A percentile compares a stretch with the other conserved stretches of the same genome.
These are phyloP conservation scores for Stephanodiscus minutulus DNA, from an alignment of 108 stramenopile genomes.

Conservation along the genomic window DNA sequence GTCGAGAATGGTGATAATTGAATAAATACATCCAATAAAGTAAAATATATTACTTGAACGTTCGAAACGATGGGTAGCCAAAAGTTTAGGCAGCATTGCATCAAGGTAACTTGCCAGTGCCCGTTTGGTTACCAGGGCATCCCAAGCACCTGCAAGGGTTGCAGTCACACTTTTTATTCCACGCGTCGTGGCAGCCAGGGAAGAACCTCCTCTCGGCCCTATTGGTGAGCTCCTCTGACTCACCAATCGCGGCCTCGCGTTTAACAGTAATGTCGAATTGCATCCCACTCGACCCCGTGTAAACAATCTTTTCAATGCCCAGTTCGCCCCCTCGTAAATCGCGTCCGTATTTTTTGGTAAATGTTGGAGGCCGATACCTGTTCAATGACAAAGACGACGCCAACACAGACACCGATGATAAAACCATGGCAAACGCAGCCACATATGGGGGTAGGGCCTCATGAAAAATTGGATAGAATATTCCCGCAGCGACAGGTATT, in stretches of 20 bases:
- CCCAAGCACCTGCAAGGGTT: slow-evolving; percentile 41
- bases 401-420: slow-evolving; percentile 73
- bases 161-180: slow-evolving; percentile 40
- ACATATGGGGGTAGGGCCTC: slow-evolving; percentile 65
- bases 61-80: no score
- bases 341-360: slow-evolving; percentile 53
- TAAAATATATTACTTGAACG: no score
- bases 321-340: slow-evolving; percentile 38
- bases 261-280: slow-evolving; percentile 29
- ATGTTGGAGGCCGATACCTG: slow-evolving; percentile 52
- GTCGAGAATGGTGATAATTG: background rate
- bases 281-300: slow-evolving; percentile 17
- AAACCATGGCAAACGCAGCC: slow-evolving; percentile 83
- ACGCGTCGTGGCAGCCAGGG: slow-evolving; percentile 36
- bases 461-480: slow-evolving; percentile 73
- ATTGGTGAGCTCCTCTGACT: slow-evolving; percentile 29
- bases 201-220: slow-evolving; percentile 4
- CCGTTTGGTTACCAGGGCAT: slow-evolving; percentile 13
- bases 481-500: slow-evolving; percentile 88
- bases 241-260: slow-evolving; percentile 42
- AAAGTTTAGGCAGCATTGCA: no score
- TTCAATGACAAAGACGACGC: slow-evolving; percentile 49
- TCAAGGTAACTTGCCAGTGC: background rate
- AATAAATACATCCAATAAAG: no score
- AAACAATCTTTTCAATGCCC: slow-evolving; percentile 50